A percentile compares a stretch with the other conserved stretches of the same genome.
phyloP scores from a whole-genome alignment of 768 basidiomycete species.

The Guyanaporus albipodus region DNA sequence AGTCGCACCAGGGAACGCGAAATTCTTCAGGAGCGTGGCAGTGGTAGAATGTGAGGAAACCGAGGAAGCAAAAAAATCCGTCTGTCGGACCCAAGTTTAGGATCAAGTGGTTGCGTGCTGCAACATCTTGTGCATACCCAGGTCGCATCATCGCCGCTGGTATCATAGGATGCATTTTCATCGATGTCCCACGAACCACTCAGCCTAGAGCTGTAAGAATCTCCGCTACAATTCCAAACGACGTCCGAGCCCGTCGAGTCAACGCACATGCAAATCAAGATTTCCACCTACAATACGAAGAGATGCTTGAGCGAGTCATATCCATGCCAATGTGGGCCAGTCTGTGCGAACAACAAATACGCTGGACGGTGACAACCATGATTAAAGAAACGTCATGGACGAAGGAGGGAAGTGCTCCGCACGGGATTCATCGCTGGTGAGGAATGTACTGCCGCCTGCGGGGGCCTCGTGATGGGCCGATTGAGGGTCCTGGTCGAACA shows the following conservation, averaged over 20 bases:
- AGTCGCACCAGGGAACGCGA: constrained; percentile 12
- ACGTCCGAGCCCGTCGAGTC: too few species aligned
- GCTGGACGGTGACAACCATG: neutral
- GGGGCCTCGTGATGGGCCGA: neutral
- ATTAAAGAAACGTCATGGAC: neutral
- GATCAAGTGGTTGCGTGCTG: neutral
- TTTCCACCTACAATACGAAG: constrained; percentile 7
- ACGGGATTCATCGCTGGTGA: neutral
- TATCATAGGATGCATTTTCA: neutral
- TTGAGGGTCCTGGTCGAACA: neutral
- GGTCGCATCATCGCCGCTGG: neutral
- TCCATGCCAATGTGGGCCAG: constrained; percentile 3
- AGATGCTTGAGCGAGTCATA: constrained; percentile 2
- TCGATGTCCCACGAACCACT: neutral
- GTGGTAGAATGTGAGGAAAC: neutral
- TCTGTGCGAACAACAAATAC: neutral
- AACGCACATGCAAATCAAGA: too few species aligned
- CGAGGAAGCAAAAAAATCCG: constrained; percentile 7
- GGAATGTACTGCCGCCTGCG: neutral
- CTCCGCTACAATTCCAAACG: constrained; percentile 4
- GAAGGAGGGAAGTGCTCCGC: neutral
- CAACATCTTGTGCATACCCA: constrained; percentile 10
- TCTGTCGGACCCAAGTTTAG: neutral
- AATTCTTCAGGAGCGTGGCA: neutral
- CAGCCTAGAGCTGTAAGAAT: constrained; percentile 12